These are phyloP conservation scores for Stylonectria norvegica DNA, from an alignment of 2,329 filamentous ascomycete genomes.

Conservation along the genomic window DNA sequence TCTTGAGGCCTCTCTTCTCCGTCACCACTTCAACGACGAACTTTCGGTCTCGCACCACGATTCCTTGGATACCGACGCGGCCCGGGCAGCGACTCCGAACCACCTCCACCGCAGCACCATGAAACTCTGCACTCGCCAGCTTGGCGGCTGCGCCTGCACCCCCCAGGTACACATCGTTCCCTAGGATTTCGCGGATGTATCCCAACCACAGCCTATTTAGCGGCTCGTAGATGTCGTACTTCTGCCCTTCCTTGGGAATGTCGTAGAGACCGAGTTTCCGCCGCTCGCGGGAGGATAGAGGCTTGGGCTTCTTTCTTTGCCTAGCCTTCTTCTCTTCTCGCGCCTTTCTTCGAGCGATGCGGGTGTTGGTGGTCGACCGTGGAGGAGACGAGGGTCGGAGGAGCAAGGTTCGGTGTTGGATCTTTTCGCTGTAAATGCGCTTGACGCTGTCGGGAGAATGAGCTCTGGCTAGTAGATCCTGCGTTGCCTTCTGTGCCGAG, in stretches of 20 bases:
- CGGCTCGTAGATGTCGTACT: slow-evolving; percentile 71
- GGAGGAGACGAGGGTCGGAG: slow-evolving; percentile 72
- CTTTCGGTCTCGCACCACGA: slow-evolving; percentile 84
- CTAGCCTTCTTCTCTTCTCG: slow-evolving; percentile 45
- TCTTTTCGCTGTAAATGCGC: slow-evolving; percentile 75
- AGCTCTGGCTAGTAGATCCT: slow-evolving; percentile 69
- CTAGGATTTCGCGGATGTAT: slow-evolving; percentile 81
- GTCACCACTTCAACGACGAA: slow-evolving; percentile 86
- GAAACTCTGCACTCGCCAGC: slow-evolving; percentile 82
- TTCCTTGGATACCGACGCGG: slow-evolving; percentile 78
- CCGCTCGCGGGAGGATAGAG: slow-evolving; percentile 77
- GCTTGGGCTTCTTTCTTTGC: slow-evolving; percentile 54
- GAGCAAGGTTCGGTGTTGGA: slow-evolving; percentile 76
- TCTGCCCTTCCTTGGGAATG: slow-evolving; percentile 60
- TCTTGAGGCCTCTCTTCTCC: slow-evolving; percentile 64
- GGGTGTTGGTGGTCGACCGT: slow-evolving; percentile 50
- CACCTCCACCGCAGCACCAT: slow-evolving; percentile 80
- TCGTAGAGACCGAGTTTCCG: slow-evolving; percentile 70
- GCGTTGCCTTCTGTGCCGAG: slow-evolving; percentile 44
- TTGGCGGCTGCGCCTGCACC: slow-evolving; percentile 64
- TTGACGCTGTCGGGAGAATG: slow-evolving; percentile 70
- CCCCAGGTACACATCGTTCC: slow-evolving; percentile 54
- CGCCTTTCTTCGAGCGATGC: slow-evolving; percentile 53
- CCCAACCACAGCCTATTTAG: slow-evolving; percentile 76
- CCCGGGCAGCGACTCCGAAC: slow-evolving; percentile 76